phyloP scores from a whole-genome alignment of 2,329 filamentous ascomycete genomes.

The Zalaria obscura region DNA sequence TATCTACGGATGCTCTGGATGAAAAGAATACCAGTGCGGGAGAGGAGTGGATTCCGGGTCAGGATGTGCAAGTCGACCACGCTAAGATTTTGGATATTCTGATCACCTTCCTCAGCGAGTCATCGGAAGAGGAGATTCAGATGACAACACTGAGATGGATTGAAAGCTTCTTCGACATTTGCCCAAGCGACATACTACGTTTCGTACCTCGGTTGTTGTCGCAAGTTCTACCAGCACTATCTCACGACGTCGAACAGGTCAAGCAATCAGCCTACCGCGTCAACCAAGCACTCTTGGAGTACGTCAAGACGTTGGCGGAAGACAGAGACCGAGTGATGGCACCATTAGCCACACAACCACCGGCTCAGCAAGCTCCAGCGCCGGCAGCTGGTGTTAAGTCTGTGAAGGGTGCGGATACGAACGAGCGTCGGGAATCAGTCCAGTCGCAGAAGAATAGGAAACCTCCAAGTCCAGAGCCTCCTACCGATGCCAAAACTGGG shows the following conservation, averaged over 20 bases:
- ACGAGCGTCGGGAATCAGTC: conserved; percentile 28
- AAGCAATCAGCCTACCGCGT: conserved; percentile 78
- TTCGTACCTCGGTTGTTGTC: conserved; percentile 88
- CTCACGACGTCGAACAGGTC: conserved; percentile 79
- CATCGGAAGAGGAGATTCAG: conserved; percentile 78
- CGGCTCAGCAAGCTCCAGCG: background rate
- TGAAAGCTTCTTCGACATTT: conserved; percentile 91
- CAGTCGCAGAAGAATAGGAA: conserved; percentile 9
- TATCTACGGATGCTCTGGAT: conserved; percentile 38
- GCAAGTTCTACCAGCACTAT: conserved; percentile 86
- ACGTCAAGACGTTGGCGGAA: conserved; percentile 81
- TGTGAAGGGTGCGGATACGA: conserved; percentile 18
- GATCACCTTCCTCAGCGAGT: conserved; percentile 74
- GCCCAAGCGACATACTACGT: conserved; percentile 85
- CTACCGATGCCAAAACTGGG: background rate
- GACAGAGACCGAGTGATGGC: conserved; percentile 25
- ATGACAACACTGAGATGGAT: conserved; percentile 90
- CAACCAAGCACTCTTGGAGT: conserved; percentile 82
- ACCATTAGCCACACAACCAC: conserved; percentile 10
- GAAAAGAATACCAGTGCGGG: conserved; percentile 42
- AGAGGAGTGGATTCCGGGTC: conserved; percentile 92
- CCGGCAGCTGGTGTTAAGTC: background rate
- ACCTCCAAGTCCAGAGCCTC: conserved; percentile 2
- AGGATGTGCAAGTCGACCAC: conserved; percentile 91
- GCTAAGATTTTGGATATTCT: conserved; percentile 83